Conservation (phyloP, 345 rosid species). For the Ailanthus altissimus region DNA sequence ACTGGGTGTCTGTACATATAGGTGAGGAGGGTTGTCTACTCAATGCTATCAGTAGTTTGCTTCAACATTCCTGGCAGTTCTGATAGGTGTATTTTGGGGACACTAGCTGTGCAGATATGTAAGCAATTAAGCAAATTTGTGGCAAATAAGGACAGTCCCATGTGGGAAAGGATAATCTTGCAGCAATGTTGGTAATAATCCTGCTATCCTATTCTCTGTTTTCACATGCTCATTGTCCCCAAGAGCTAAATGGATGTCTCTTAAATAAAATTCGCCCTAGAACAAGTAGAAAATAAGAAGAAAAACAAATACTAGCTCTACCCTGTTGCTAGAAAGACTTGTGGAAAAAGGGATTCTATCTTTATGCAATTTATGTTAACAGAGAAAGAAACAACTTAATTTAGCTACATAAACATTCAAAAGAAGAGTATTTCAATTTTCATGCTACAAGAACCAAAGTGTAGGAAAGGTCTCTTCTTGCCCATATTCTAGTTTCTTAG, state of each 20-base stretch:
- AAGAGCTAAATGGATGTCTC: not conserved
- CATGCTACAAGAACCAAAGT: not conserved
- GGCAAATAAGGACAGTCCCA: not conserved
- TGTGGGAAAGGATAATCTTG: not conserved
- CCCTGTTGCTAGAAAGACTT: not conserved
- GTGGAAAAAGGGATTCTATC: not conserved
- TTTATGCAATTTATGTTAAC: not conserved
- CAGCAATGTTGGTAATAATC: not conserved
- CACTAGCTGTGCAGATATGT: not conserved
- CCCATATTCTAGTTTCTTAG: slow-evolving; percentile 13
- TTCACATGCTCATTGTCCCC: not conserved
- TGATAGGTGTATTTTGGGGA: not conserved
- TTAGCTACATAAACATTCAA: not conserved
- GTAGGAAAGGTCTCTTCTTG: slow-evolving; percentile 30
- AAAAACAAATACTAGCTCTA: not conserved
- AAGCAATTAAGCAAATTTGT: not conserved
- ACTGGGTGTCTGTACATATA: not conserved
- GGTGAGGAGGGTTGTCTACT: not conserved
- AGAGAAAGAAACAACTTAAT: not conserved
- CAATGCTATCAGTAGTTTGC: not conserved
- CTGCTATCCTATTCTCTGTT: not conserved
- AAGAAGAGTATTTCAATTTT: not conserved
- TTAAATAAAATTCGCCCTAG: not conserved
- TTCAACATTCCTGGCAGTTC: not conserved
- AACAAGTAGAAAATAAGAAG: not conserved